A percentile compares a stretch with the other conserved stretches of the same genome.
Evolutionary conservation across 306 rosid genomes (phyloP).

Genomic region (Lathyrus tuberosus): DNA sequence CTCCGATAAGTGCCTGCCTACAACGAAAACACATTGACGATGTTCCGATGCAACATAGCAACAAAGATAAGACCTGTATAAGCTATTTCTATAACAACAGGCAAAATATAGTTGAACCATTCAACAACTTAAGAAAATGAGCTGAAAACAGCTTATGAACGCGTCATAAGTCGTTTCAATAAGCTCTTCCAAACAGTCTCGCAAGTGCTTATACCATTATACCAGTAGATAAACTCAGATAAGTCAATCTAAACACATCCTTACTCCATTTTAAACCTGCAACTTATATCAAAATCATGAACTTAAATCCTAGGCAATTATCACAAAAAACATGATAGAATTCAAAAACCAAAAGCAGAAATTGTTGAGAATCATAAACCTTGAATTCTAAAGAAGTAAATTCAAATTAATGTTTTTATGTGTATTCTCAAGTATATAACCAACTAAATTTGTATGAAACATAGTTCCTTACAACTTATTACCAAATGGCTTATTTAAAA

Average conservation of each 20-base stretch:
- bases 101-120: no score
- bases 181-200: not conserved
- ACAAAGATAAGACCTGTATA: no score
- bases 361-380: constrained; percentile 20
- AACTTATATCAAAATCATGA: not conserved
- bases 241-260: not conserved
- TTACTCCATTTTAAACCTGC: constrained; percentile 19
- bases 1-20: constrained; percentile 22
- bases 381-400: constrained; percentile 32
- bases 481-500: constrained; percentile 74
- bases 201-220: not conserved
- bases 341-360: constrained; percentile 37
- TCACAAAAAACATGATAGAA: constrained; percentile 34
- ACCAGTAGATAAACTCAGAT: not conserved
- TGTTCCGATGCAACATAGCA: constrained; percentile 5
- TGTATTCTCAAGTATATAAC: constrained; percentile 62
- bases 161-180: not conserved
- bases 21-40: not conserved
- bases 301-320: constrained; percentile 14
- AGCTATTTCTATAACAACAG: not conserved
- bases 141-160: not conserved
- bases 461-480: constrained; percentile 61
- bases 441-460: constrained; percentile 53
- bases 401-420: constrained; percentile 44
- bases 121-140: not conserved